Conservation (phyloP, 163 green algal species). For the Botryococcus braunii region DNA sequence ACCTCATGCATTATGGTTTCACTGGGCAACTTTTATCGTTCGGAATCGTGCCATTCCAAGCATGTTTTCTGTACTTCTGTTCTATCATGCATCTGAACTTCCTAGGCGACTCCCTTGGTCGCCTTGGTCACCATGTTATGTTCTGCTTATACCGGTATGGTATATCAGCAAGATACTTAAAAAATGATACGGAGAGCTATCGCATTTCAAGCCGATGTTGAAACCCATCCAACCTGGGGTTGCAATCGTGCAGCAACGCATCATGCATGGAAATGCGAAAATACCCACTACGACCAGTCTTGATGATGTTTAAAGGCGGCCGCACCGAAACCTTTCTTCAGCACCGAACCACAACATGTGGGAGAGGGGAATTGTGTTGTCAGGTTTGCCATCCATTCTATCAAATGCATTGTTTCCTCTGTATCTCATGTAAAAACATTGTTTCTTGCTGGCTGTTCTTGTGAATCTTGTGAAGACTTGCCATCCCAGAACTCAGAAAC, state of each 20-base stretch:
- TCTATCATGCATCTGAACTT: too few species aligned
- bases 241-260: background rate
- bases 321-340: slow-evolving; percentile 96
- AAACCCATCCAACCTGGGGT: too few species aligned
- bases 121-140: background rate
- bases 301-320: slow-evolving; percentile 79
- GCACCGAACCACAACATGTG: slow-evolving; percentile 88
- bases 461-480: background rate
- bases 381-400: slow-evolving; percentile 34
- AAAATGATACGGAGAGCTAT: too few species aligned
- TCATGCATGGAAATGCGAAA: too few species aligned
- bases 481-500: background rate
- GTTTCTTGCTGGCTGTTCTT: background rate
- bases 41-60: background rate
- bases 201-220: too few species aligned
- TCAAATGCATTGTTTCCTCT: background rate
- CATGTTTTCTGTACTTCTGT: background rate
- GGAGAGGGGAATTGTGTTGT: slow-evolving; percentile 91
- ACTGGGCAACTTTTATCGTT: background rate
- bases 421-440: background rate
- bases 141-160: background rate
- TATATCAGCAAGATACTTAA: background rate
- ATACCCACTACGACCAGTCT: slow-evolving; percentile 99
- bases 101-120: too few species aligned
- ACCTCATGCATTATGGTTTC: background rate